A percentile compares a stretch with the other conserved stretches of the same genome.
Evolutionary conservation across 73 alveolate species (phyloP).

Genomic region (Paramecium sexaurelia): DNA sequence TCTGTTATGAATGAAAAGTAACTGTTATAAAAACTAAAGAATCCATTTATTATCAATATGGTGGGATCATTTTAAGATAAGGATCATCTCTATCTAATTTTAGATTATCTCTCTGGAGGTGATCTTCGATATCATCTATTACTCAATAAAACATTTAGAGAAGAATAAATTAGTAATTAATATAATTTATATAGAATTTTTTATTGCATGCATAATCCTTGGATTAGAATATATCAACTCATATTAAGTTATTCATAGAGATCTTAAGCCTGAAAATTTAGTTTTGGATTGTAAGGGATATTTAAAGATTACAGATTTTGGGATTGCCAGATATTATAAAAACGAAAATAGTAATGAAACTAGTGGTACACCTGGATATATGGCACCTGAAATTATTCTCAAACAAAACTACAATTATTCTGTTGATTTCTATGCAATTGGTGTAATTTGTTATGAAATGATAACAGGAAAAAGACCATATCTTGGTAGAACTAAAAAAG

Average conservation of each 20-base stretch:
- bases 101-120: slow-evolving; percentile 76
- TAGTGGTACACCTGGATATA: slow-evolving; percentile 88
- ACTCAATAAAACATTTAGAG: slow-evolving; percentile 68
- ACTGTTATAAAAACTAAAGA: slow-evolving; percentile 56
- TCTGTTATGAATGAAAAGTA: slow-evolving; percentile 67
- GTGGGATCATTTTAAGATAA: slow-evolving; percentile 73
- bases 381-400: slow-evolving; percentile 83
- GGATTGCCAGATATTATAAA: slow-evolving; percentile 72
- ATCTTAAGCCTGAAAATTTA: slow-evolving; percentile 79
- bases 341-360: slow-evolving; percentile 78
- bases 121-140: slow-evolving; percentile 73
- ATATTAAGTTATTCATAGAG: slow-evolving; percentile 77
- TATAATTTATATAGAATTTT: slow-evolving; percentile 64
- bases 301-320: slow-evolving; percentile 80
- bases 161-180: slow-evolving; percentile 78
- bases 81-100: slow-evolving; percentile 66
- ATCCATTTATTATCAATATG: slow-evolving; percentile 75
- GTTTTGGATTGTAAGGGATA: slow-evolving; percentile 81
- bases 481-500: slow-evolving; percentile 82
- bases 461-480: slow-evolving; percentile 95
- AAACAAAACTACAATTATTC: slow-evolving; percentile 84
- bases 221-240: slow-evolving; percentile 80
- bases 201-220: slow-evolving; percentile 75
- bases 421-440: slow-evolving; percentile 95
- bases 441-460: slow-evolving; percentile 93